Conservation (phyloP, 768 basidiomycete genomes). For the Dentipellis fragilis region DNA sequence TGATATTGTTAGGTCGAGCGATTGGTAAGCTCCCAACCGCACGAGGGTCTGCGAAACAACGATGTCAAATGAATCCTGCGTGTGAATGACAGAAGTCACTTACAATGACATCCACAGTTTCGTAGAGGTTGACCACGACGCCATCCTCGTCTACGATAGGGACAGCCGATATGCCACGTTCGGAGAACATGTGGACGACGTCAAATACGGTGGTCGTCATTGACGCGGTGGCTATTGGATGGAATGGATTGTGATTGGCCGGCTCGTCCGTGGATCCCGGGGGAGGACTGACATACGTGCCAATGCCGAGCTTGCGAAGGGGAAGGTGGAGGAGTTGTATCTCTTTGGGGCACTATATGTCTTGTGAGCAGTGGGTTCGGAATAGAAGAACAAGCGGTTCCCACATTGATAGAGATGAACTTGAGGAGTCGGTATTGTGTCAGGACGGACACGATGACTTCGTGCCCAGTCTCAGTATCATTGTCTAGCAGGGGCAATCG, state of each 20-base stretch:
- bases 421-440: slow-evolving; percentile 98
- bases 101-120: slow-evolving; percentile 98
- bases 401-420: slow-evolving; percentile 94
- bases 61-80: neutral
- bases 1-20: slow-evolving; percentile 88
- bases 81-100: slow-evolving; percentile 25
- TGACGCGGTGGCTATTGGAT: slow-evolving; percentile 88
- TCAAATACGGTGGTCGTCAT: slow-evolving; percentile 91
- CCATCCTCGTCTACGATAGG: slow-evolving; percentile 92
- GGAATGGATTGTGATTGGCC: slow-evolving; percentile 60
- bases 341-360: slow-evolving; percentile 72
- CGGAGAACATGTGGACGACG: slow-evolving; percentile 97
- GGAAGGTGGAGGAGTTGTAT: slow-evolving; percentile 72
- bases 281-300: slow-evolving; percentile 67
- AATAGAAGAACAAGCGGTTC: slow-evolving; percentile 17
- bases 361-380: neutral
- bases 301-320: slow-evolving; percentile 82
- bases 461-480: slow-evolving; percentile 89
- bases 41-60: slow-evolving; percentile 67
- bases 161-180: slow-evolving; percentile 90
- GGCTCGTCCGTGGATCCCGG: slow-evolving; percentile 31
- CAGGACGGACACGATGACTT: slow-evolving; percentile 90
- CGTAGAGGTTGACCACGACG: slow-evolving; percentile 91
- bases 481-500: slow-evolving; percentile 88
- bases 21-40: slow-evolving; percentile 86